A percentile compares a stretch with the other conserved stretches of the same genome.
Evolutionary conservation across 1,284 basidiomycete genomes (phyloP).

Genomic region (Trichosporon coremiiforme): DNA sequence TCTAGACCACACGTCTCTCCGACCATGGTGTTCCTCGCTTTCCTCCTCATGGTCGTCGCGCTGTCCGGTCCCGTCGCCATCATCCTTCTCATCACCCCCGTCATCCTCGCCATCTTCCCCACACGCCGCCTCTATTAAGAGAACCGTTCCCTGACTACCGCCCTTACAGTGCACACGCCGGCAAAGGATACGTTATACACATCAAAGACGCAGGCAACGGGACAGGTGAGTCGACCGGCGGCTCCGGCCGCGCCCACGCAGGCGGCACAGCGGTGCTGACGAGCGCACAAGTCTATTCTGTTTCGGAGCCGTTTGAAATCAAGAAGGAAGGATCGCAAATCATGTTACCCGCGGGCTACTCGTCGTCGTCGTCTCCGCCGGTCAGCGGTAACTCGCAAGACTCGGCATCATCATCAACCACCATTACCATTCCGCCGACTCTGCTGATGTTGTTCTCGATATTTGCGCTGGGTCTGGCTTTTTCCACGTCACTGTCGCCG

Average conservation of each 20-base stretch:
- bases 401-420: background rate
- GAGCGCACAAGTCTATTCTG: slow-evolving; percentile 23
- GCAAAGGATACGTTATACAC: slow-evolving; percentile 6
- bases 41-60: slow-evolving; percentile 12
- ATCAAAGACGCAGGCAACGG: slow-evolving; percentile 8
- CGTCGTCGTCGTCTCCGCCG: background rate
- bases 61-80: slow-evolving; percentile 11
- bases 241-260: background rate
- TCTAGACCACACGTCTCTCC: background rate
- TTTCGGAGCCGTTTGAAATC: slow-evolving; percentile 29
- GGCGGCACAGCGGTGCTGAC: background rate
- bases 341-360: slow-evolving; percentile 20
- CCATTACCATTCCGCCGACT: background rate
- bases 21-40: slow-evolving; percentile 13
- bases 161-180: background rate
- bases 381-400: background rate
- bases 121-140: slow-evolving; percentile 8
- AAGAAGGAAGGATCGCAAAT: slow-evolving; percentile 22
- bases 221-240: background rate
- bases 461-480: background rate
- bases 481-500: background rate
- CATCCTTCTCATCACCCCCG: slow-evolving; percentile 16
- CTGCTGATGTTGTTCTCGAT: background rate
- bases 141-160: background rate
- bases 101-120: slow-evolving; percentile 17